Conservation (phyloP, 2,329 filamentous ascomycete genomes). For the Alternaria sp. region DNA sequence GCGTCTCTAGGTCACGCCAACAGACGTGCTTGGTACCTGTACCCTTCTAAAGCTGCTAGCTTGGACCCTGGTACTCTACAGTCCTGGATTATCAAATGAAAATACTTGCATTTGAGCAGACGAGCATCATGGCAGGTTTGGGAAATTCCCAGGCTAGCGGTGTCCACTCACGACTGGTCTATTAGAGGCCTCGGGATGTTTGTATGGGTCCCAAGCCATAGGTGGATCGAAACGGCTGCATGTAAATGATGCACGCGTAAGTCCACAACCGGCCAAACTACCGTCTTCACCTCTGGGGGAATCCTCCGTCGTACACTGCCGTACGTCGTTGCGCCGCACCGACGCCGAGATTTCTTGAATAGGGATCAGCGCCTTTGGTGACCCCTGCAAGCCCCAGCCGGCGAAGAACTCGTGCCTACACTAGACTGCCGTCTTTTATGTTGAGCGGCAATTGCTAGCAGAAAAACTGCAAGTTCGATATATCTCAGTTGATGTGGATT, state of each 20-base stretch:
- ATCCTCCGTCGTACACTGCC: background rate
- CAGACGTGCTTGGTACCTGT: background rate
- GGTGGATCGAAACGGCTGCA: slow-evolving; percentile 8
- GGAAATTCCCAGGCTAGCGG: background rate
- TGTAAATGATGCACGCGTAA: slow-evolving; percentile 2
- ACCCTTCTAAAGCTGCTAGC: background rate
- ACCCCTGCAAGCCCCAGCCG: background rate
- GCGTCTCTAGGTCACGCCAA: background rate
- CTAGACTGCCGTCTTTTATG: background rate
- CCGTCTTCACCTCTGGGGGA: background rate
- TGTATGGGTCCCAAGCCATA: slow-evolving; percentile 15
- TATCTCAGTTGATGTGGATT: background rate
- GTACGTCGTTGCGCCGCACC: background rate
- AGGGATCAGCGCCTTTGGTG: background rate
- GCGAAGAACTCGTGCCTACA: background rate
- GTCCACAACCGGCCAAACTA: background rate
- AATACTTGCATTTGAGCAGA: slow-evolving; percentile 5
- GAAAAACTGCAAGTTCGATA: background rate
- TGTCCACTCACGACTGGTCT: background rate
- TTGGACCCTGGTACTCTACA: background rate
- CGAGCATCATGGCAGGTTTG: background rate
- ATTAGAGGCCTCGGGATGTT: background rate
- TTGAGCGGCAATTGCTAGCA: background rate
- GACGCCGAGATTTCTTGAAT: background rate
- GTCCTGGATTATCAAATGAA: background rate